Conservation (phyloP, 1,139 yeast species). For the Spencermartinsiella ligniputridi region DNA sequence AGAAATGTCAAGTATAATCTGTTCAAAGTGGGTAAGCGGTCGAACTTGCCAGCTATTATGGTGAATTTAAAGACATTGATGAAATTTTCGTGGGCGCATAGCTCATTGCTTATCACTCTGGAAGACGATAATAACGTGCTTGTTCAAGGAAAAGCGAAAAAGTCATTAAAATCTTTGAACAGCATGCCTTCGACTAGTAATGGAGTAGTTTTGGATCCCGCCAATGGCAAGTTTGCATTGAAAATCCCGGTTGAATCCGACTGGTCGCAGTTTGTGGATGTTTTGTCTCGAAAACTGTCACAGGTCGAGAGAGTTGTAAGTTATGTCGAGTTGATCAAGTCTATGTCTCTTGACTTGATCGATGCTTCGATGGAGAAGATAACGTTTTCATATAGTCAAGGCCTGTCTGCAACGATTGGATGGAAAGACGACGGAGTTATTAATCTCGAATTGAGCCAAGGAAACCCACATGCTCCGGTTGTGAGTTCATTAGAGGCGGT, state of each 20-base stretch:
- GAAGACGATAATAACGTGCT: constrained; percentile 14
- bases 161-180: not conserved
- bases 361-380: constrained; percentile 29
- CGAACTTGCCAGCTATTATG: constrained; percentile 20
- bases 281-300: constrained; percentile 19
- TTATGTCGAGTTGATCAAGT: constrained; percentile 27
- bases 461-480: constrained; percentile 26
- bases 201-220: constrained; percentile 23
- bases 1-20: constrained; percentile 23
- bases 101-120: constrained; percentile 18
- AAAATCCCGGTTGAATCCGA: constrained; percentile 11
- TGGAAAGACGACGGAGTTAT: constrained; percentile 9
- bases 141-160: constrained; percentile 27
- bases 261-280: constrained; percentile 15
- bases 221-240: constrained; percentile 23
- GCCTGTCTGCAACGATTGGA: constrained; percentile 19
- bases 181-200: constrained; percentile 13
- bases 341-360: constrained; percentile 22
- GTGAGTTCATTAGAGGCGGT: constrained; percentile 23
- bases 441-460: constrained; percentile 16
- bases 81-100: constrained; percentile 26
- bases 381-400: constrained; percentile 25
- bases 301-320: constrained; percentile 30
- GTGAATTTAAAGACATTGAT: constrained; percentile 20
- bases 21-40: constrained; percentile 15